Conservation (phyloP, 1,139 yeast species). For the Scheffersomyces parashehatae region DNA sequence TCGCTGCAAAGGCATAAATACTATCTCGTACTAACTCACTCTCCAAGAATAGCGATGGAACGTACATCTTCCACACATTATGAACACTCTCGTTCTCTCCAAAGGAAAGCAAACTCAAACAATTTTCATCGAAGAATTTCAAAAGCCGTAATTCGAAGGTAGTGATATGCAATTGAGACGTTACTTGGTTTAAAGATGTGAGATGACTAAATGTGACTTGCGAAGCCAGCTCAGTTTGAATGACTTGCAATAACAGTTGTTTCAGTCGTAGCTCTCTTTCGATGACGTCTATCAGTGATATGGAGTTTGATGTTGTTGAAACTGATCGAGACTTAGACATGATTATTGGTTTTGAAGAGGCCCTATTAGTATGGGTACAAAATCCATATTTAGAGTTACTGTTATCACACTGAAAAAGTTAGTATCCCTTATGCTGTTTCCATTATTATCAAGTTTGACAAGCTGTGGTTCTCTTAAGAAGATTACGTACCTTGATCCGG, state of each 20-base stretch:
- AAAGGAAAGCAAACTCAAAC: constrained; percentile 25
- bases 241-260: too few species aligned
- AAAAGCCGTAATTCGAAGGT: constrained; percentile 32
- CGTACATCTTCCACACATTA: constrained; percentile 25
- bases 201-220: background rate
- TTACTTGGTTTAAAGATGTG: background rate
- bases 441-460: too few species aligned
- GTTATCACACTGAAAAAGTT: constrained; percentile 31
- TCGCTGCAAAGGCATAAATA: constrained; percentile 24
- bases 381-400: constrained; percentile 39
- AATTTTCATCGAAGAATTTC: constrained; percentile 28
- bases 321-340: too few species aligned
- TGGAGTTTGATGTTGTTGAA: too few species aligned
- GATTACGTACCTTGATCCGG: constrained; percentile 22
- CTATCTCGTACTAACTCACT: constrained; percentile 24
- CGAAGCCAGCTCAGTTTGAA: too few species aligned
- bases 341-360: constrained; percentile 22
- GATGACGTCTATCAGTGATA: background rate
- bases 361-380: constrained; percentile 30
- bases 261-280: too few species aligned
- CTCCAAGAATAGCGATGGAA: constrained; percentile 25
- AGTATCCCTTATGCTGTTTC: constrained; percentile 1
- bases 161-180: constrained; percentile 23
- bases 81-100: constrained; percentile 22
- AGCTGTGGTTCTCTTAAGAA: too few species aligned